A percentile compares a stretch with the other conserved stretches of the same genome.
phyloP scores from a whole-genome alignment of 306 rosid genomes.

The Cicer chorassanicum region DNA sequence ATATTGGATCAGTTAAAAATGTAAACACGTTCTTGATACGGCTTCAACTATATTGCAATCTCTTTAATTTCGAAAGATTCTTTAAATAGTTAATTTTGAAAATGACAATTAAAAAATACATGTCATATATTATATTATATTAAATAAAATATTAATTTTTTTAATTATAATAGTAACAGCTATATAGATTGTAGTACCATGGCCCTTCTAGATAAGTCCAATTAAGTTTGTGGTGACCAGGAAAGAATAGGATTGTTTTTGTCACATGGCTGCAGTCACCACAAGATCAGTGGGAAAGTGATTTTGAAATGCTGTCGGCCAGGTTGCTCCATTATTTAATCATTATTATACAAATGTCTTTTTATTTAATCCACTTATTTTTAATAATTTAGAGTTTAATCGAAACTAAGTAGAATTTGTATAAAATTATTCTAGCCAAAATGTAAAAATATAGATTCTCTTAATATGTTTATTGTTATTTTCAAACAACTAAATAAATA shows the following conservation, averaged over 20 bases:
- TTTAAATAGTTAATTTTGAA: not conserved
- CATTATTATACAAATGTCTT: too few relatives aligned
- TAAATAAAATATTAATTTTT: not conserved
- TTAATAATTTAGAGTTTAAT: too few relatives aligned
- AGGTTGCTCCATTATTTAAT: conserved; percentile 8
- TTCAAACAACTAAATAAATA: too few relatives aligned
- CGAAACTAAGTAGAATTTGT: too few relatives aligned
- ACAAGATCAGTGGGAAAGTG: conserved; percentile 39
- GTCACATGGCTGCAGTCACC: conserved; percentile 44
- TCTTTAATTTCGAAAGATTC: not conserved
- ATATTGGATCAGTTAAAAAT: not conserved
- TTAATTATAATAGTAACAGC: not conserved
- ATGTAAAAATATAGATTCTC: too few relatives aligned
- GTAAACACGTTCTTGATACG: not conserved
- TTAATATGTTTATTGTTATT: too few relatives aligned
- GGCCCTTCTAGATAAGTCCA: conserved; percentile 34
- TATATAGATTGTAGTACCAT: not conserved
- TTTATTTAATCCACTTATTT: too few relatives aligned
- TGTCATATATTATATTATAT: not conserved
- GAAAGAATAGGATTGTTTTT: not conserved
- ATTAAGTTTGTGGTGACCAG: conserved; percentile 17
- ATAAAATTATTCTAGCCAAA: too few relatives aligned
- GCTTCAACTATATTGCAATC: not conserved
- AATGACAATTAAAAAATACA: not conserved
- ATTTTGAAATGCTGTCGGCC: conserved; percentile 16